phyloP scores from a whole-genome alignment of 805 yeast genomes.

The Candida chauliodis region DNA sequence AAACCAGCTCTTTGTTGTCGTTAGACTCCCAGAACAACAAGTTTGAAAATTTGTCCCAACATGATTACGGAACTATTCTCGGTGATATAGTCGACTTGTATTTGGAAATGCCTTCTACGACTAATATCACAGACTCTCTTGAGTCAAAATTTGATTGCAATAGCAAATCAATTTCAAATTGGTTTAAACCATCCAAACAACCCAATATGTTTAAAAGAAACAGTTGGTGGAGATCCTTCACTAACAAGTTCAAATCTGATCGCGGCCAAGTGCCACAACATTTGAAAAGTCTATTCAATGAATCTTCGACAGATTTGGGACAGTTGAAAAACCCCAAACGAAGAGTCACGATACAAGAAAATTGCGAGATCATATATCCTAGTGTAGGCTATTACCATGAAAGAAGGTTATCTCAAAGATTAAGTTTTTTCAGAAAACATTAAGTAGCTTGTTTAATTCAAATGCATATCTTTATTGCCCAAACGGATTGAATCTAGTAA shows the following conservation, averaged over 20 bases:
- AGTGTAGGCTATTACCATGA: background rate
- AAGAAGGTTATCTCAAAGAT: conserved; percentile 6
- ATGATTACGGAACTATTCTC: conserved; percentile 2
- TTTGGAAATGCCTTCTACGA: background rate
- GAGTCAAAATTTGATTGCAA: too few relatives aligned
- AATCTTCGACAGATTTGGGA: background rate
- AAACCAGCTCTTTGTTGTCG: background rate
- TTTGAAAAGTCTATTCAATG: conserved; percentile 2
- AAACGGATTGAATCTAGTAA: conserved; percentile 48
- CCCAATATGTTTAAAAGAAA: too few relatives aligned
- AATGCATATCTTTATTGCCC: background rate
- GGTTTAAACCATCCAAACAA: too few relatives aligned
- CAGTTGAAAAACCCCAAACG: background rate
- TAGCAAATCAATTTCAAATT: background rate
- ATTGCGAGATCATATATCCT: conserved; percentile 7
- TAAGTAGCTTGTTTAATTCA: too few relatives aligned
- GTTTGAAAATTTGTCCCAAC: background rate
- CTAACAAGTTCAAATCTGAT: background rate
- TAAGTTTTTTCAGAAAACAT: conserved; percentile 6
- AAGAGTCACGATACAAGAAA: conserved; percentile 6
- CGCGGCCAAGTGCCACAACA: background rate
- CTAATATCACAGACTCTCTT: too few relatives aligned
- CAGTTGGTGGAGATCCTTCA: conserved; percentile 1
- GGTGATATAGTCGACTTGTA: conserved; percentile 6
- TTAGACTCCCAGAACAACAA: background rate